Percentiles rank a stretch among this genome's conserved stretches.
These are phyloP conservation scores for Dalbergia cultrata DNA, from an alignment of 306 rosid genomes.

Conservation along the genomic window DNA sequence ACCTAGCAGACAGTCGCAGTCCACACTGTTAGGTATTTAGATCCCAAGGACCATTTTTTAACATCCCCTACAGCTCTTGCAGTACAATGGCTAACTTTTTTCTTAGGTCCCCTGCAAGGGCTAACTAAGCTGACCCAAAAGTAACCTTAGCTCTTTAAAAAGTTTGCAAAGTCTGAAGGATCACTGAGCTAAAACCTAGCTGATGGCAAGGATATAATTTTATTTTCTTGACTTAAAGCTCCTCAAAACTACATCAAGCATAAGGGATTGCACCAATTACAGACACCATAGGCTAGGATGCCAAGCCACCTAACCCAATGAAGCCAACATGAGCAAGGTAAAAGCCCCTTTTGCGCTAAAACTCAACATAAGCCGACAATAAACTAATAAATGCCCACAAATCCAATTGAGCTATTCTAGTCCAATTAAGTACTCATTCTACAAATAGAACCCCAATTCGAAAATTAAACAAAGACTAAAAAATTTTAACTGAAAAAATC, in stretches of 20 bases:
- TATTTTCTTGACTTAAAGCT: neutral
- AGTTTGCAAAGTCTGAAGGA: neutral
- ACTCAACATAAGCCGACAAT: neutral
- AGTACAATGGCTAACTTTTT: neutral
- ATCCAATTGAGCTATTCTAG: neutral
- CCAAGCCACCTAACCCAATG: neutral
- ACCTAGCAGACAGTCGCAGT: neutral
- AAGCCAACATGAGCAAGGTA: too few species aligned
- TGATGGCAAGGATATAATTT: too few species aligned
- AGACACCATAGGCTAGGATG: neutral
- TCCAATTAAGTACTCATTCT: neutral
- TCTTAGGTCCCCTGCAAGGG: neutral
- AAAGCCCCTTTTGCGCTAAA: too few species aligned
- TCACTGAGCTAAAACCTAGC: neutral
- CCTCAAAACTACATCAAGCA: neutral
- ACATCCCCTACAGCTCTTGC: neutral
- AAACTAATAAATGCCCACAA: neutral
- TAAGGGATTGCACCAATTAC: neutral
- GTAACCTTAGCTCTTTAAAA: neutral
- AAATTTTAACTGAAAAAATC: neutral
- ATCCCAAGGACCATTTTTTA: neutral
- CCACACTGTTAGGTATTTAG: neutral
- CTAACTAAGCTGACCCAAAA: neutral
- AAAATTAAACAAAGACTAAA: neutral
- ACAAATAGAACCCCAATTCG: constrained; percentile 20